Percentiles rank a stretch among this genome's conserved stretches.
Evolutionary conservation across 371 early-diverging fungal species (phyloP).

Genomic region (Globomyces sp.): DNA sequence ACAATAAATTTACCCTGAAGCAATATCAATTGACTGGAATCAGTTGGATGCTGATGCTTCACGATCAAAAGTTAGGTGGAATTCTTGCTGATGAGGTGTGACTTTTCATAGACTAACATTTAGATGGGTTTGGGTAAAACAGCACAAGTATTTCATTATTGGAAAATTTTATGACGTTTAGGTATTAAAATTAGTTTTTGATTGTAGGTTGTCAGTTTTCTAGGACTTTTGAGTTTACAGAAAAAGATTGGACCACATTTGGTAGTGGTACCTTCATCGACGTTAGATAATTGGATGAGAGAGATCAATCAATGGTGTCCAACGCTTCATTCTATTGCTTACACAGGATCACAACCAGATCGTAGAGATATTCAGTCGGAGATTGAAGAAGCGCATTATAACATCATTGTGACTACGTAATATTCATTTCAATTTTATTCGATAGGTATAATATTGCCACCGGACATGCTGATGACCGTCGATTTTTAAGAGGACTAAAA

Average conservation of each 20-base stretch:
- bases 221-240: background rate
- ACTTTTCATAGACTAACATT: slow-evolving; percentile 24
- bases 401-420: slow-evolving; percentile 55
- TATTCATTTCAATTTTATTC: too few relatives aligned
- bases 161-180: slow-evolving; percentile 63
- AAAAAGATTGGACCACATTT: slow-evolving; percentile 66
- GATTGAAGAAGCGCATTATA: slow-evolving; percentile 16
- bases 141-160: slow-evolving; percentile 77
- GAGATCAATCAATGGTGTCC: slow-evolving; percentile 79
- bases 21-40: slow-evolving; percentile 93
- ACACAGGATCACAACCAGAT: slow-evolving; percentile 72
- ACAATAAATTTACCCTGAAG: slow-evolving; percentile 63
- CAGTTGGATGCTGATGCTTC: slow-evolving; percentile 86
- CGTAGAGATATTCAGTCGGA: slow-evolving; percentile 55
- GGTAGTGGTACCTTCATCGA: slow-evolving; percentile 89
- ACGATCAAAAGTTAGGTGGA: slow-evolving; percentile 74
- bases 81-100: slow-evolving; percentile 84
- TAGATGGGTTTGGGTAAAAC: slow-evolving; percentile 98
- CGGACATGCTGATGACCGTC: slow-evolving; percentile 68
- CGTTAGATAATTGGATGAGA: slow-evolving; percentile 85
- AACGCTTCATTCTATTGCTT: slow-evolving; percentile 58
- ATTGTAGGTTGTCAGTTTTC: slow-evolving; percentile 4
- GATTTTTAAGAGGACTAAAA: slow-evolving; percentile 59
- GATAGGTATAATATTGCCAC: slow-evolving; percentile 68
- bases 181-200: background rate